phyloP scores from a whole-genome alignment of 2,329 filamentous ascomycete genomes.

The Curvularia hawaiiensis region DNA sequence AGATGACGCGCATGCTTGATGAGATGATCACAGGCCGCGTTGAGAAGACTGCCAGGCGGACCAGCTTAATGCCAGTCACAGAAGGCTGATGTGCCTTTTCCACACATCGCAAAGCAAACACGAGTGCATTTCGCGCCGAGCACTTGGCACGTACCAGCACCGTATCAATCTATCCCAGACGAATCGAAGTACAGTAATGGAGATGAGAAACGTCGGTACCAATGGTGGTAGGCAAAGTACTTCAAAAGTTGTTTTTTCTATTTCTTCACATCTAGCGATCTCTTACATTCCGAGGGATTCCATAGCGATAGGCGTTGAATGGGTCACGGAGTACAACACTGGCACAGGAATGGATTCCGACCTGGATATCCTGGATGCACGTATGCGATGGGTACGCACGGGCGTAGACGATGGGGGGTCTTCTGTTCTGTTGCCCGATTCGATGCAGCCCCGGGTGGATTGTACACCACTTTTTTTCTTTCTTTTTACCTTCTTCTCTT shows the following conservation, averaged over 20 bases:
- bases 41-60: slow-evolving; percentile 59
- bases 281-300: slow-evolving; percentile 9
- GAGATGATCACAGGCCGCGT: slow-evolving; percentile 93
- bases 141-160: slow-evolving; percentile 9
- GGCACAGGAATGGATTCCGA: slow-evolving; percentile 16
- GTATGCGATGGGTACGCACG: slow-evolving; percentile 5
- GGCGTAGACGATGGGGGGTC: slow-evolving; percentile 1
- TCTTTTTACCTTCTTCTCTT: slow-evolving; percentile 10
- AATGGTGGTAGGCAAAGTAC: slow-evolving; percentile 15
- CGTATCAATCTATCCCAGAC: slow-evolving; percentile 7
- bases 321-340: slow-evolving; percentile 14
- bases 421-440: slow-evolving; percentile 6
- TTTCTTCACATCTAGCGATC: slow-evolving; percentile 5
- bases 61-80: slow-evolving; percentile 33
- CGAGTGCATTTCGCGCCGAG: slow-evolving; percentile 6
- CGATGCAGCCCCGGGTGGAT: slow-evolving; percentile 14
- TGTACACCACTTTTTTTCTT: slow-evolving; percentile 15
- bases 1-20: slow-evolving; percentile 91
- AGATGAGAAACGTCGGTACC: slow-evolving; percentile 27
- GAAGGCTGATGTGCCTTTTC: slow-evolving; percentile 23
- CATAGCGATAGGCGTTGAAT: slow-evolving; percentile 26
- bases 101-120: slow-evolving; percentile 8
- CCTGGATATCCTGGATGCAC: slow-evolving; percentile 6
- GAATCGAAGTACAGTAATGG: slow-evolving; percentile 31
- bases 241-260: slow-evolving; percentile 10